Conservation (phyloP, 768 basidiomycete genomes). For the Tylopilus felleus region DNA sequence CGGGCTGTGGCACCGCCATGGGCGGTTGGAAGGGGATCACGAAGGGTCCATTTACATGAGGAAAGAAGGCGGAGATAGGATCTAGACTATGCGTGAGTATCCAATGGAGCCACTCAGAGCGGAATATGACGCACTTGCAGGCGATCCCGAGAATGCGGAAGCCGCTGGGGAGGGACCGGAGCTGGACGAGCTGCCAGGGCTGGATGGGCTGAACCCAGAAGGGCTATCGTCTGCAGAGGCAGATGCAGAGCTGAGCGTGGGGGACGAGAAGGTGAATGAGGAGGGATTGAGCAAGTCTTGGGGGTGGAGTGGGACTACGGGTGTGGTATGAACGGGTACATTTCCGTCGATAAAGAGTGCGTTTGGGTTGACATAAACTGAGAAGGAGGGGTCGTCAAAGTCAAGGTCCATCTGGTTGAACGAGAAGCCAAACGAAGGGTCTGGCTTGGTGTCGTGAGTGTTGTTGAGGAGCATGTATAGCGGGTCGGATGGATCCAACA, state of each 20-base stretch:
- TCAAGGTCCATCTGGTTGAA: constrained; percentile 56
- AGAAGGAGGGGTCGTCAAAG: constrained; percentile 42
- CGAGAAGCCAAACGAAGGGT: constrained; percentile 38
- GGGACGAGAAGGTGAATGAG: constrained; percentile 43
- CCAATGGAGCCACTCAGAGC: not conserved
- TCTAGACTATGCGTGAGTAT: constrained; percentile 25
- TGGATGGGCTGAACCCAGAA: constrained; percentile 23
- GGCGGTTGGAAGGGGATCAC: constrained; percentile 39
- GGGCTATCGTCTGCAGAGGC: constrained; percentile 30
- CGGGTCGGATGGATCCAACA: constrained; percentile 54
- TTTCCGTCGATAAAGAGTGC: constrained; percentile 47
- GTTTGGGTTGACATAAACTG: constrained; percentile 62
- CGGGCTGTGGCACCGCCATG: constrained; percentile 6
- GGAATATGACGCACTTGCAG: constrained; percentile 12
- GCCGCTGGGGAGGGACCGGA: constrained; percentile 31
- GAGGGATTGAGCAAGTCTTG: constrained; percentile 28
- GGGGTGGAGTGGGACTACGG: constrained; percentile 23
- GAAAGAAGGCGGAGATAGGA: constrained; percentile 13
- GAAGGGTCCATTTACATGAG: constrained; percentile 11
- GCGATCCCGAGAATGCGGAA: constrained; percentile 17
- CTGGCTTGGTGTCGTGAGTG: constrained; percentile 32
- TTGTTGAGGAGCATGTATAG: constrained; percentile 56
- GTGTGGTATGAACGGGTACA: constrained; percentile 10
- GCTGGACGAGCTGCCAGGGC: constrained; percentile 29
- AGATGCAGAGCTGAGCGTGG: constrained; percentile 32